These are phyloP conservation scores for Fagopyrum homotropicum DNA, from an alignment of 148 eudicot genomes.

Conservation along the genomic window DNA sequence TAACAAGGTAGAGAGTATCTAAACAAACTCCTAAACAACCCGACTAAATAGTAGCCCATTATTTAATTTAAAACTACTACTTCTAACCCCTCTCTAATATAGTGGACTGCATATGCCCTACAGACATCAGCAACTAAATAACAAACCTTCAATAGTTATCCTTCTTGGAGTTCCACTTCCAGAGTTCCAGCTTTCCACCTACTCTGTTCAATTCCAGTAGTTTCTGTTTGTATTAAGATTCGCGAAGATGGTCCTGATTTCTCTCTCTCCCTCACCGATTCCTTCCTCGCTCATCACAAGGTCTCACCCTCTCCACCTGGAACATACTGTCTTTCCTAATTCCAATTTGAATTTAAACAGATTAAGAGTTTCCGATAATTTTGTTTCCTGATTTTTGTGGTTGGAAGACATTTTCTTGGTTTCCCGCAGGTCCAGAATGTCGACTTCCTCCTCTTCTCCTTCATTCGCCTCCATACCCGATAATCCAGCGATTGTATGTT, in stretches of 20 bases:
- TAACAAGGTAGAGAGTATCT: too few species aligned
- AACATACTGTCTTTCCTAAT: neutral
- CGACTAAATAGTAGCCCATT: too few species aligned
- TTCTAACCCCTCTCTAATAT: too few species aligned
- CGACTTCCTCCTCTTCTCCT: slow-evolving; percentile 26
- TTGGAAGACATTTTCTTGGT: slow-evolving; percentile 6
- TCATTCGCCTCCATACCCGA: slow-evolving; percentile 40
- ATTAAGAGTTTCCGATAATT: neutral
- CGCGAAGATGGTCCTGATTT: slow-evolving; percentile 16
- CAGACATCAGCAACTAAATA: too few species aligned
- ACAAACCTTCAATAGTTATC: too few species aligned
- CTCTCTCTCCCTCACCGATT: slow-evolving; percentile 15
- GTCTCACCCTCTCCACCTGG: slow-evolving; percentile 17
- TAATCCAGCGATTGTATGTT: slow-evolving; percentile 44
- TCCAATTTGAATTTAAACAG: neutral
- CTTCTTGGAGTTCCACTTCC: too few species aligned
- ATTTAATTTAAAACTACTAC: too few species aligned
- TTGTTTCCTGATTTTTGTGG: slow-evolving; percentile 2
- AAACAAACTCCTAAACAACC: too few species aligned
- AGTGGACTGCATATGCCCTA: too few species aligned
- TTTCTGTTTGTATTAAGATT: neutral
- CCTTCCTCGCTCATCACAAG: slow-evolving; percentile 21
- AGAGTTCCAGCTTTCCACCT: neutral
- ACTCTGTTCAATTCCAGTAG: neutral
- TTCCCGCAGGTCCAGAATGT: slow-evolving; percentile 44